A percentile compares a stretch with the other conserved stretches of the same genome.
phyloP scores from a whole-genome alignment of 1,284 basidiomycete species.

The Sanghuangporus weigelae region DNA sequence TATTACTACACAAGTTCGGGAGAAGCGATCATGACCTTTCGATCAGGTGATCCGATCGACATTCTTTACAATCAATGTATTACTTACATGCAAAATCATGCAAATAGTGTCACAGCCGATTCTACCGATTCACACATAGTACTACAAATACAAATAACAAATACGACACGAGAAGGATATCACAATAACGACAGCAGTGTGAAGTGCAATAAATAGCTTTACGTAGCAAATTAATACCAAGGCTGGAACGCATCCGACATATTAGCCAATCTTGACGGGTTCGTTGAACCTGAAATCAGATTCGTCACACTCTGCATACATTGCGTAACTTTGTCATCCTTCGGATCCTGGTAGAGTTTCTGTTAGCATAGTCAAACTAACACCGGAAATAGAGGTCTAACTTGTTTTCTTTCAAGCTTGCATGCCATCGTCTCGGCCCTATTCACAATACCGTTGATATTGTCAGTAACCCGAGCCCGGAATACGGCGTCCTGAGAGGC shows the following conservation, averaged over 20 bases:
- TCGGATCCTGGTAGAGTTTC: slow-evolving; percentile 5
- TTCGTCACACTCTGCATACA: slow-evolving; percentile 82
- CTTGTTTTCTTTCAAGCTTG: slow-evolving; percentile 77
- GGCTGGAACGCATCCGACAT: slow-evolving; percentile 81
- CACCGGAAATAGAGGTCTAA: slow-evolving; percentile 24
- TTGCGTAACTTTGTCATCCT: slow-evolving; percentile 16
- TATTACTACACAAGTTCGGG: neutral
- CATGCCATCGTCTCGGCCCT: slow-evolving; percentile 84
- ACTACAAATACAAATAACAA: neutral
- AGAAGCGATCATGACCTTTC: neutral
- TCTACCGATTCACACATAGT: neutral
- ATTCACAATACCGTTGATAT: slow-evolving; percentile 80
- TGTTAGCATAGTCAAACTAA: slow-evolving; percentile 3
- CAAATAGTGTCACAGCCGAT: neutral
- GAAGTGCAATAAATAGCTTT: neutral
- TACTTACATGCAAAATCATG: neutral
- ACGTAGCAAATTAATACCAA: slow-evolving; percentile 57
- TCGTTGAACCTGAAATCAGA: slow-evolving; percentile 74
- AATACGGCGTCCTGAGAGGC: slow-evolving; percentile 39
- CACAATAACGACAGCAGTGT: neutral
- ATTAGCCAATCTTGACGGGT: slow-evolving; percentile 70
- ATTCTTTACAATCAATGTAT: neutral
- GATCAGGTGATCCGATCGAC: neutral
- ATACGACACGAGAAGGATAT: neutral
- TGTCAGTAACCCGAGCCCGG: slow-evolving; percentile 64